phyloP scores from a whole-genome alignment of 257 asterid species.

The Perilla frutescens region DNA sequence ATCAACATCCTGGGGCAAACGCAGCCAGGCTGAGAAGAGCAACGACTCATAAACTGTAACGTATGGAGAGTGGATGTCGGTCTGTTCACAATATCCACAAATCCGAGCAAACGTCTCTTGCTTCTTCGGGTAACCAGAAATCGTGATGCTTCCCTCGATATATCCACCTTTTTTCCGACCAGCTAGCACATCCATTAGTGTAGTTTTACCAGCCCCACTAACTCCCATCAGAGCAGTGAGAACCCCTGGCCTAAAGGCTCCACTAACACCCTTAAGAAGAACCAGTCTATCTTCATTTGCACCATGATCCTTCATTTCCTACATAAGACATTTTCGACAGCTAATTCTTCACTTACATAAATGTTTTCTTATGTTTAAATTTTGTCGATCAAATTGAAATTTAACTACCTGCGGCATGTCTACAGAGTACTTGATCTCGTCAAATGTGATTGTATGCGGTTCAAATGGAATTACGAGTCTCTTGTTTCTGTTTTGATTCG shows the following conservation, averaged over 20 bases:
- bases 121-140: constrained; percentile 63
- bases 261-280: constrained; percentile 60
- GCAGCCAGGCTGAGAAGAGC: constrained; percentile 66
- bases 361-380: too few species aligned
- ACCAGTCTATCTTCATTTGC: constrained; percentile 48
- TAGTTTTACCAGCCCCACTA: constrained; percentile 70
- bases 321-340: not conserved
- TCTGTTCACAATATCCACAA: constrained; percentile 66
- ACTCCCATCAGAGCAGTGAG: constrained; percentile 71
- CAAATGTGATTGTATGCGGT: constrained; percentile 48
- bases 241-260: constrained; percentile 65
- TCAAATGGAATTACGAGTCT: constrained; percentile 48
- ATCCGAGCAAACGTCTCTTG: constrained; percentile 67
- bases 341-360: too few species aligned
- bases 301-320: constrained; percentile 53
- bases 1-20: constrained; percentile 50
- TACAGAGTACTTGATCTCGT: constrained; percentile 52
- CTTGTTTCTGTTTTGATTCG: constrained; percentile 12
- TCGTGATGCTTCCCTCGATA: constrained; percentile 55
- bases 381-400: not conserved
- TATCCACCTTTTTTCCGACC: constrained; percentile 71
- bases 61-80: constrained; percentile 62
- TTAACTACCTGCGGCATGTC: constrained; percentile 59
- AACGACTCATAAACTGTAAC: constrained; percentile 60
- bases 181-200: constrained; percentile 67